Conservation (phyloP, 352 stramenopile species). For the Phytopythium litorale region DNA sequence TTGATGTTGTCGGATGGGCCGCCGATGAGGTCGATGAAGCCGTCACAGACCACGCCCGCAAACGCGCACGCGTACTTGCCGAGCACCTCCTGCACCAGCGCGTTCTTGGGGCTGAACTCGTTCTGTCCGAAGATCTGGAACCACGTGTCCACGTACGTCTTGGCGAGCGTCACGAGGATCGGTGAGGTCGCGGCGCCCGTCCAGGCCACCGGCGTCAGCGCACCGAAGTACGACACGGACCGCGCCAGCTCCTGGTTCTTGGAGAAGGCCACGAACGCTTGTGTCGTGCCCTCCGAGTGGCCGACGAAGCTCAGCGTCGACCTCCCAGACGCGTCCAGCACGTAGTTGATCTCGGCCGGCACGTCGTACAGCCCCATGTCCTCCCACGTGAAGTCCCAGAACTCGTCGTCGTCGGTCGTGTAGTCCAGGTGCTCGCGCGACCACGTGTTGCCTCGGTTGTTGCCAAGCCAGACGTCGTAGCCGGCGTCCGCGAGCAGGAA, state of each 20-base stretch:
- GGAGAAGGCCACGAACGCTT: conserved; percentile 56
- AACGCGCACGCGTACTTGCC: conserved; percentile 51
- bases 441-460: conserved; percentile 66
- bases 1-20: conserved; percentile 54
- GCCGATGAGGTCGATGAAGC: conserved; percentile 48
- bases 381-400: conserved; percentile 59
- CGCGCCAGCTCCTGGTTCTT: conserved; percentile 50
- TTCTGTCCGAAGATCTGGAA: conserved; percentile 37
- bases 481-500: conserved; percentile 53
- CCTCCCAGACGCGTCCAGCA: conserved; percentile 26
- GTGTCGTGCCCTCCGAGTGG: conserved; percentile 60
- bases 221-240: conserved; percentile 57
- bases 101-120: conserved; percentile 40
- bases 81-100: conserved; percentile 35
- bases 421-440: conserved; percentile 50
- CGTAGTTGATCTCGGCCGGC: conserved; percentile 58
- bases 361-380: conserved; percentile 59
- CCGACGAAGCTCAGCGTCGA: conserved; percentile 52
- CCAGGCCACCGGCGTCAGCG: conserved; percentile 45
- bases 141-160: conserved; percentile 38
- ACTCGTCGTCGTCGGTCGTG: conserved; percentile 30
- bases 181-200: conserved; percentile 32
- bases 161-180: conserved; percentile 35
- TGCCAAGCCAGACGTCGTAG: conserved; percentile 68
- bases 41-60: conserved; percentile 35